Evolutionary conservation across 768 basidiomycete species (phyloP).

Genomic region (Xerocomus brunneocitrinus): DNA sequence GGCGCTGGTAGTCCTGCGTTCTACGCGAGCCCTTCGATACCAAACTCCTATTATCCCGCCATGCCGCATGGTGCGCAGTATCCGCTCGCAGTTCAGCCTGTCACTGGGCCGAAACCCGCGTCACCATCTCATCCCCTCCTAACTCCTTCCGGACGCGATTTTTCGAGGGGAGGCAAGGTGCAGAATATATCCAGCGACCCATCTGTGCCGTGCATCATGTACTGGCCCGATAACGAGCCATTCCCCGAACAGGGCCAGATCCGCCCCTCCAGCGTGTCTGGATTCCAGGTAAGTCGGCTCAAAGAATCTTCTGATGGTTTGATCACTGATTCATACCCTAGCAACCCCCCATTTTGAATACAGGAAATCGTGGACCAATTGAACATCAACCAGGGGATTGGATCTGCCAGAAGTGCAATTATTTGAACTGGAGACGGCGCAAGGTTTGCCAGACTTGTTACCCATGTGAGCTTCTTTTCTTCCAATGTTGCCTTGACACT

Average conservation of each 20-base stretch:
- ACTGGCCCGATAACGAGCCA: slow-evolving; percentile 88
- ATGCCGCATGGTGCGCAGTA: slow-evolving; percentile 22
- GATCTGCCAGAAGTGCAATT: slow-evolving; percentile 82
- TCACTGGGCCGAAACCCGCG: slow-evolving; percentile 29
- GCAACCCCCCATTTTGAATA: slow-evolving; percentile 86
- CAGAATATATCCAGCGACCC: slow-evolving; percentile 77
- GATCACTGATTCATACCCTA: slow-evolving; percentile 23
- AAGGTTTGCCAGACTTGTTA: slow-evolving; percentile 90
- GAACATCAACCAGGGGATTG: slow-evolving; percentile 82
- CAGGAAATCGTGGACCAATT: slow-evolving; percentile 83
- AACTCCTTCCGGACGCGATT: slow-evolving; percentile 77
- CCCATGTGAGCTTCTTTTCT: slow-evolving; percentile 54
- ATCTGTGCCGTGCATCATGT: slow-evolving; percentile 72
- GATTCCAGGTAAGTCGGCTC: slow-evolving; percentile 44
- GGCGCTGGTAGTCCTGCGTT: slow-evolving; percentile 14
- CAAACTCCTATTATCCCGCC: slow-evolving; percentile 27
- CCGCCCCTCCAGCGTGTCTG: slow-evolving; percentile 52
- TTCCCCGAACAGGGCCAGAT: slow-evolving; percentile 79
- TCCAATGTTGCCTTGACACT: slow-evolving; percentile 4
- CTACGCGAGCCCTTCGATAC: slow-evolving; percentile 19
- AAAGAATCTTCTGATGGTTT: neutral
- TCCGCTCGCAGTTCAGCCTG: slow-evolving; percentile 24
- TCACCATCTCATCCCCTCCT: slow-evolving; percentile 63
- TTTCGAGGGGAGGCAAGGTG: slow-evolving; percentile 72
- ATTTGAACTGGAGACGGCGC: slow-evolving; percentile 81